Conservation (phyloP, 768 basidiomycete genomes). For the Hysterangium stoloniferum region DNA sequence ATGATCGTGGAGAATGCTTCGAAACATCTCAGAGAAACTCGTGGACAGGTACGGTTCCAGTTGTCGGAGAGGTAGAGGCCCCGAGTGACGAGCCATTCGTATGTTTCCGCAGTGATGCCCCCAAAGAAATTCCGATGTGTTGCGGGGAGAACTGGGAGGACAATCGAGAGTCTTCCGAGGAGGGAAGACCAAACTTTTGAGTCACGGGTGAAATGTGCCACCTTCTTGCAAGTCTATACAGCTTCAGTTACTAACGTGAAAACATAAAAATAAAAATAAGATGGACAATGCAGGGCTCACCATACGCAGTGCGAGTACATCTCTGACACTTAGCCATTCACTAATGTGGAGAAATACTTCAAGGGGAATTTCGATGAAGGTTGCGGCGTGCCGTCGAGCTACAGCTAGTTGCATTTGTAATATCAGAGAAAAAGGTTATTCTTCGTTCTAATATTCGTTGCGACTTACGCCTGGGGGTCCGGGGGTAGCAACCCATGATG, state of each 20-base stretch:
- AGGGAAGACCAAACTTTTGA: background rate
- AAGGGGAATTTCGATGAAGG: background rate
- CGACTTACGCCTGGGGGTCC: too few species aligned
- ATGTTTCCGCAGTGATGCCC: background rate
- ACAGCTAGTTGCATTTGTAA: too few species aligned
- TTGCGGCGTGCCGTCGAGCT: background rate
- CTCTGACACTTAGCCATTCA: background rate
- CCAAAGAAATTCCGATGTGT: background rate
- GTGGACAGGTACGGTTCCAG: background rate
- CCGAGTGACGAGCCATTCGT: background rate
- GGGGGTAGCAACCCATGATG: too few species aligned
- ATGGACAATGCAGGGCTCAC: too few species aligned
- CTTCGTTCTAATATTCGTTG: too few species aligned
- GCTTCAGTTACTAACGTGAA: background rate
- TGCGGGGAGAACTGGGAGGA: background rate
- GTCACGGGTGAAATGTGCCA: background rate
- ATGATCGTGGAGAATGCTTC: background rate
- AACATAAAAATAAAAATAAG: background rate
- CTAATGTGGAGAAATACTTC: background rate
- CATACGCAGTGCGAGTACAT: background rate
- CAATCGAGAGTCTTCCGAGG: background rate
- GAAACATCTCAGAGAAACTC: background rate
- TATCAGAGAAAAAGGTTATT: too few species aligned
- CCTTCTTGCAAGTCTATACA: background rate
- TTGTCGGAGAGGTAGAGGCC: background rate